Evolutionary conservation across 176 grass and related monocot genomes (phyloP).

Genomic region (Saccharum officinarum): DNA sequence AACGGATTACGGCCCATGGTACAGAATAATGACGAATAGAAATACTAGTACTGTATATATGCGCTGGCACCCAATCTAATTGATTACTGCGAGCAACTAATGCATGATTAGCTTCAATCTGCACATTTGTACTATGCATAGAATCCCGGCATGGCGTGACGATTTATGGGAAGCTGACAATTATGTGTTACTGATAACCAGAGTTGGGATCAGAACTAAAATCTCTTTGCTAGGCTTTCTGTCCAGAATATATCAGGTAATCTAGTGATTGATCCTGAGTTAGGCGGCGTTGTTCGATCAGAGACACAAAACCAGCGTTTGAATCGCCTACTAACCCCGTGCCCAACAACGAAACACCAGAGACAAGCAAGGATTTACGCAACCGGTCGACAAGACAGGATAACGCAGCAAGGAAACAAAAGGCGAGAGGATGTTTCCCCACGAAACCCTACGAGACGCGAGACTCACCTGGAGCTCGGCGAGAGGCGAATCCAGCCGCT

Average conservation of each 20-base stretch:
- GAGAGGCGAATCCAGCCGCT: background rate
- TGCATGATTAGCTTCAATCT: constrained; percentile 4
- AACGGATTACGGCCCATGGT: background rate
- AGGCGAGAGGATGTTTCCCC: background rate
- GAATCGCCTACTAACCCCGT: background rate
- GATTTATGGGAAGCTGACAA: background rate
- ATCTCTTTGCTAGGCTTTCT: background rate
- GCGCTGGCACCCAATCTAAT: background rate
- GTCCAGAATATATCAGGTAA: background rate
- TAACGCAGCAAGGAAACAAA: background rate
- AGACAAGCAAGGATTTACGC: background rate
- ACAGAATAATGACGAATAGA: background rate
- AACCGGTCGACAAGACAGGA: background rate
- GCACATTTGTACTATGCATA: background rate
- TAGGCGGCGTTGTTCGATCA: background rate
- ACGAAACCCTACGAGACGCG: too few species aligned
- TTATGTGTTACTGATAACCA: background rate
- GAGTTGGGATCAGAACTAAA: background rate
- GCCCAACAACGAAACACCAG: background rate
- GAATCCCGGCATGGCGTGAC: background rate
- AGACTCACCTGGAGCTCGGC: constrained; percentile 13
- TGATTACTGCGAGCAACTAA: background rate
- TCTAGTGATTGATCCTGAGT: background rate
- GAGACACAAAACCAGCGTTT: background rate
- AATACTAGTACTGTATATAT: background rate